Base-by-base conservation (phyloP, 257 asterid species). In the Fraxinus anomala region DNA sequence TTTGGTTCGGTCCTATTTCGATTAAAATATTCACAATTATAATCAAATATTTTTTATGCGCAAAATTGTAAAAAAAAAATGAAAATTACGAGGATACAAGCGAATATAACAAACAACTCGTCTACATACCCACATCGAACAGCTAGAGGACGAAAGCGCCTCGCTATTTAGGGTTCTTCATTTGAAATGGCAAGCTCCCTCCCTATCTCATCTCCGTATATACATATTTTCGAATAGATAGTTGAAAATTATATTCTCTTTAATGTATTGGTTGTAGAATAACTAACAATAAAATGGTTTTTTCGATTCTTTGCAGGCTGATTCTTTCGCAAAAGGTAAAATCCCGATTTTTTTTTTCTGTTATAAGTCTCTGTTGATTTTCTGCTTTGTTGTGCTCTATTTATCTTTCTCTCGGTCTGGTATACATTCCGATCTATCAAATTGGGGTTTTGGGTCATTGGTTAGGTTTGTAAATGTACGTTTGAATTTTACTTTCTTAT, bases 281-380 rank as follows among this genome's bases (percentile, higher is more conserved):
- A 36, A 68, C 76, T 73, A 6, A 44, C 68, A 42, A 24, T 66
- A 36, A 63, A 17, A 69, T 30, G 1, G 26, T 40, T 73, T 37
- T 30, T 30, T 44, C 21, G 73, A 12, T 75, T 14, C 73, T 84
- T 87, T 79, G 89, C 92, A 92, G 96, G 96, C 92, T 68, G 94
- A 91, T 80, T 91, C 96, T 84, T 96, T 81, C 89, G 91, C 72
- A 89, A 83, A 87, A 88, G 96, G 97, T 91, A 78, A 76, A 31
- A 1, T 21, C 63, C 59, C 61, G 19, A 12, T 19, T 59, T 67
- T 9, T 59, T 56, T 23, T 42, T 30, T 2, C 30, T 4, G 47
- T 39, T 12, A 40, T 39, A 24, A 0, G 14, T 76, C 51, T 40
- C 8, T 12, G 39, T 70, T 68, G 21, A 36, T 72, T 40, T 73